These are phyloP conservation scores for Glomus cerebriforme DNA, from an alignment of 192 early-diverging fungal species.

Conservation along the genomic window DNA sequence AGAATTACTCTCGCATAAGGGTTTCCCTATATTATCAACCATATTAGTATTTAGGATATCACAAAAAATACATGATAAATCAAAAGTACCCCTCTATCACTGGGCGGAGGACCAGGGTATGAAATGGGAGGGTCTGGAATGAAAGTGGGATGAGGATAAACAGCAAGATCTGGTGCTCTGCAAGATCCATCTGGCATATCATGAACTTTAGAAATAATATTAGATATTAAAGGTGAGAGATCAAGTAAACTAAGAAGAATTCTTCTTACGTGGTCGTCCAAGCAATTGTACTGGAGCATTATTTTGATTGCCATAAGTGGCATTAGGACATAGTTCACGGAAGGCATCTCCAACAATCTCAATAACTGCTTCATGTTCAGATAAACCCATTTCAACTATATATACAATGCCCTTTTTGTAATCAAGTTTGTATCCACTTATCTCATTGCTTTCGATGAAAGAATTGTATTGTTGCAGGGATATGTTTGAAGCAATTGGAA, in stretches of 20 bases:
- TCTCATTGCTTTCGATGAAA: constrained; percentile 23
- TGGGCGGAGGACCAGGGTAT: constrained; percentile 18
- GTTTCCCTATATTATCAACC: constrained; percentile 27
- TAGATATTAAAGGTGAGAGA: background rate
- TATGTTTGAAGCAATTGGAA: constrained; percentile 26
- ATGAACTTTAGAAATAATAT: constrained; percentile 21
- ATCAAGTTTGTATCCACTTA: constrained; percentile 28
- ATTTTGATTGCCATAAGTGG: background rate
- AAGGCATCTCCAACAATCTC: background rate
- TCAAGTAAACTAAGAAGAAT: constrained; percentile 17
- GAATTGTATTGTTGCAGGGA: constrained; percentile 11
- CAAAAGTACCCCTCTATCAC: constrained; percentile 18
- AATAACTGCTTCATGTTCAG: constrained; percentile 28
- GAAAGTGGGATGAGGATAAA: background rate
- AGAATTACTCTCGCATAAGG: constrained; percentile 22
- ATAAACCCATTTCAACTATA: constrained; percentile 12
- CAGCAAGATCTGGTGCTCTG: constrained; percentile 18
- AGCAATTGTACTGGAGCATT: constrained; percentile 11
- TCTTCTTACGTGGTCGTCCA: constrained; percentile 8
- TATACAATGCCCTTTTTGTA: constrained; percentile 19
- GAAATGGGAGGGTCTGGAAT: constrained; percentile 3
- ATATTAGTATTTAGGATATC: constrained; percentile 18
- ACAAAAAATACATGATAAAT: constrained; percentile 12
- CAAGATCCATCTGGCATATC: constrained; percentile 8
- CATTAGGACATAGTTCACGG: background rate